Conservation (phyloP, 768 basidiomycete genomes). For the Jaapia argillacea region DNA sequence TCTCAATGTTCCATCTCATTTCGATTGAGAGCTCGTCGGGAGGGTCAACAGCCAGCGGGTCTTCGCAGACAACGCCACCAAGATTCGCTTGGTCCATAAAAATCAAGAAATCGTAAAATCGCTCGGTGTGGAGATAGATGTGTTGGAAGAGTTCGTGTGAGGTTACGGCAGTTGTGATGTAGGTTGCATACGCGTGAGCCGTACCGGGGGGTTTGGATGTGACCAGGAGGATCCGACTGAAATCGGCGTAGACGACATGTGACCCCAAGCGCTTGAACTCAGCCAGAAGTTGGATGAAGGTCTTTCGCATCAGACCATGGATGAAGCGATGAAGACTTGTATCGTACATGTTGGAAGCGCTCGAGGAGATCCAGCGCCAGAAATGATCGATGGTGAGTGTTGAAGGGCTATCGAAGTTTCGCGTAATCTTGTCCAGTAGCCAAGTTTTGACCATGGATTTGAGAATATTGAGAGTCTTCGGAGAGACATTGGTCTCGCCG, state of each 20-base stretch:
- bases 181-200: conserved; percentile 91
- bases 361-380: conserved; percentile 94
- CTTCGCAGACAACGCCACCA: conserved; percentile 80
- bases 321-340: conserved; percentile 89
- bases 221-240: conserved; percentile 80
- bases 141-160: conserved; percentile 95
- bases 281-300: conserved; percentile 91
- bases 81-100: conserved; percentile 96
- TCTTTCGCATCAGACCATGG: conserved; percentile 95
- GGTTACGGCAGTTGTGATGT: conserved; percentile 88
- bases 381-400: conserved; percentile 82
- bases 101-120: conserved; percentile 88
- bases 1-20: conserved; percentile 89
- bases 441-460: conserved; percentile 85
- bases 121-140: conserved; percentile 73
- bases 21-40: conserved; percentile 63
- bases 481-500: conserved; percentile 83
- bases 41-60: conserved; percentile 59
- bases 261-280: conserved; percentile 95
- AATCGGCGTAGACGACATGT: conserved; percentile 88
- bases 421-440: conserved; percentile 79
- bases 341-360: conserved; percentile 81
- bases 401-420: conserved; percentile 55
- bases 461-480: conserved; percentile 76
- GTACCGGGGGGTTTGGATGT: conserved; percentile 95